Evolutionary conservation across 2,329 filamentous ascomycete genomes (phyloP).

Genomic region (Saccharata proteae): DNA sequence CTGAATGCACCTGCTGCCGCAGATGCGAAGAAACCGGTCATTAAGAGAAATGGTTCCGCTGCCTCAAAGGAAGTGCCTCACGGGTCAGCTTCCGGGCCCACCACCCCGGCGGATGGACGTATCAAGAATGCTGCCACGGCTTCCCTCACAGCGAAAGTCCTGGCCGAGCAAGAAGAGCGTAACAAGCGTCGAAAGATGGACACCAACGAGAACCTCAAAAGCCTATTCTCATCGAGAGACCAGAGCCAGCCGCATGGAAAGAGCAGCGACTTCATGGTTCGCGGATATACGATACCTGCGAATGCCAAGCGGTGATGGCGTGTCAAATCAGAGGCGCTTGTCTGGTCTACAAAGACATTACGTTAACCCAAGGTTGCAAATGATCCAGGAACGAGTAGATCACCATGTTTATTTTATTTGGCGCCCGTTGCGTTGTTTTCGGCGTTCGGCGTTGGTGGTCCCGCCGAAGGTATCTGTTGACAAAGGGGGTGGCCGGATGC

Average conservation of each 20-base stretch:
- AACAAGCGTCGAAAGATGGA: slow-evolving; percentile 68
- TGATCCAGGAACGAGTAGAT: no score
- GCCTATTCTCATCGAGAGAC: slow-evolving; percentile 31
- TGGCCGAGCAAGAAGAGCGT: slow-evolving; percentile 73
- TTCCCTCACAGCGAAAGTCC: slow-evolving; percentile 69
- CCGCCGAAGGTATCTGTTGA: no score
- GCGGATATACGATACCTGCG: slow-evolving; percentile 30
- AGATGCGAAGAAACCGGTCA: not conserved
- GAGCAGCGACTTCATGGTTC: slow-evolving; percentile 38
- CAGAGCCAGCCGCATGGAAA: slow-evolving; percentile 25
- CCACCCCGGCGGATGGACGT: slow-evolving; percentile 35
- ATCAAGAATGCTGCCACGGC: slow-evolving; percentile 88
- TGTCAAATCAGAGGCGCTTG: no score
- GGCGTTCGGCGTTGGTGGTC: no score
- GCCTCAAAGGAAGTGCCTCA: slow-evolving; percentile 2
- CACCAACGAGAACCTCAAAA: slow-evolving; percentile 37
- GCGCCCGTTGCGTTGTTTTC: no score
- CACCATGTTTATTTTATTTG: no score
- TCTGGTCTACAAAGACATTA: no score
- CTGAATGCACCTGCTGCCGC: slow-evolving; percentile 10
- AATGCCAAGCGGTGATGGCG: slow-evolving; percentile 5
- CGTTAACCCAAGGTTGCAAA: no score
- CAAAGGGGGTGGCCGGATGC: no score
- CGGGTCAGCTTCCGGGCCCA: slow-evolving; percentile 9
- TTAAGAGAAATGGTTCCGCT: slow-evolving; percentile 1